Base-by-base conservation (phyloP, 2,329 filamentous ascomycete genomes). In the Colletotrichum sp. region DNA sequence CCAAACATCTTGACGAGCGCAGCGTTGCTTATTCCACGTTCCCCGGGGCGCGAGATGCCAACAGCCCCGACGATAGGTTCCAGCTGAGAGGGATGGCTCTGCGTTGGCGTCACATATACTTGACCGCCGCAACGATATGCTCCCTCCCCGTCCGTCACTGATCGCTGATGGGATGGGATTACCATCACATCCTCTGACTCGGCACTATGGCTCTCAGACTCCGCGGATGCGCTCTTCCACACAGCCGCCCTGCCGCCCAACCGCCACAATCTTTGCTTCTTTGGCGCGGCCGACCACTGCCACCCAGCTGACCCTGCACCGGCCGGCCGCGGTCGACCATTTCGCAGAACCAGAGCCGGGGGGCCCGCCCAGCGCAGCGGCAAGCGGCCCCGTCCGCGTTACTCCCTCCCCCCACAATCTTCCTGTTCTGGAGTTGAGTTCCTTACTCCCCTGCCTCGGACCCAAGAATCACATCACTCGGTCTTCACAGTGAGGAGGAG, bases 341-440 rank as follows among this genome's bases (percentile, higher is more conserved):
- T 44, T 10, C 39, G 32, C 16, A 44, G 39, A 57, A 26, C n/a
- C 28, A n/a, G n/a, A 6, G 5, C 28, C 72, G 36, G 60, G 60
- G 59, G 32, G 39, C 39, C 39, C 39, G 18, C 39, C 16, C 39
- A 24, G 59, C 30, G 59, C 60, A 34, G 49, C 72, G 72, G 72
- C 39, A 65, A 71, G 52, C 72, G 62, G 62, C 68, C 18, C 72
- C 72, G 68, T 67, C 68, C 72, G 72, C 72, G 34, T 2, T 44
- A 44, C 39, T n/a, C n/a, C 39, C 39, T n/a, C n/a, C 39, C 32
- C 57, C n/a, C 52, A 26, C 52, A 57, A 57, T 57, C 21, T 26
- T 57, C 52, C 52, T 57, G n/a, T 57, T 57, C 52, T 57, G 52
- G 52, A 57, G 52, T 6, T 6, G 6, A 57, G 39, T 6, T 44